Percentiles rank a stretch among this genome's conserved stretches.
These are phyloP conservation scores for Lumnitzera racemosa DNA, from an alignment of 345 rosid genomes.

Conservation along the genomic window DNA sequence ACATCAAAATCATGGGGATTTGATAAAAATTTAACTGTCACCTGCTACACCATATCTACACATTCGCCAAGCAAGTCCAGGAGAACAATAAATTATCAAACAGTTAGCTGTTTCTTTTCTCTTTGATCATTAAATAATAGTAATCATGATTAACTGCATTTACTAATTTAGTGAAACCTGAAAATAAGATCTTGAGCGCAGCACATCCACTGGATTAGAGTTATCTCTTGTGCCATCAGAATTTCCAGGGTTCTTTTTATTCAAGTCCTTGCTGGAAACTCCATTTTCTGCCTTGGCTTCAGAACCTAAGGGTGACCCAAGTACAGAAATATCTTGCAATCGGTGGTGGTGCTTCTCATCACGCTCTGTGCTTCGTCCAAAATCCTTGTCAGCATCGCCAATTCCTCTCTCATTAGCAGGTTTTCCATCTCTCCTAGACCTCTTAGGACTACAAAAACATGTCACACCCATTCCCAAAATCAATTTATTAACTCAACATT, in stretches of 20 bases:
- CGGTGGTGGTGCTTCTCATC: conserved; percentile 36
- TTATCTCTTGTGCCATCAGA: conserved; percentile 26
- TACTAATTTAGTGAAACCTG: conserved; percentile 39
- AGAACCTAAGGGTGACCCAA: conserved; percentile 27
- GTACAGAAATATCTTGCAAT: conserved; percentile 52
- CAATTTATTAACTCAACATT: too few species aligned
- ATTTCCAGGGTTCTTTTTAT: conserved; percentile 33
- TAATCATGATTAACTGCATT: conserved; percentile 1
- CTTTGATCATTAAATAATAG: background rate
- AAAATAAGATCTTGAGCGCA: conserved; percentile 49
- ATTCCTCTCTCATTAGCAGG: conserved; percentile 38
- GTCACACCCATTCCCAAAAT: too few species aligned
- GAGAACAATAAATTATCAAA: too few species aligned
- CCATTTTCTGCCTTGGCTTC: conserved; percentile 26
- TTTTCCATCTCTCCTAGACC: conserved; percentile 68
- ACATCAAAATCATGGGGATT: too few species aligned
- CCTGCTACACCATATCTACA: too few species aligned
- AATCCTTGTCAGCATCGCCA: conserved; percentile 25
- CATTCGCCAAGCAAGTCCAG: too few species aligned
- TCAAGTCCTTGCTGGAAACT: conserved; percentile 30
- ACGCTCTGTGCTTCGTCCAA: conserved; percentile 24
- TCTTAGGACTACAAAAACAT: conserved; percentile 51
- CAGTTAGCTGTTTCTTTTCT: too few species aligned
- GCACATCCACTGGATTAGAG: conserved; percentile 35
- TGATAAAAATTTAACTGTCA: too few species aligned